Evolutionary conservation across 176 grass and related monocot genomes (phyloP), one percentile per base, ranked within the genome.

Genomic region (Typha latifolia): DNA sequence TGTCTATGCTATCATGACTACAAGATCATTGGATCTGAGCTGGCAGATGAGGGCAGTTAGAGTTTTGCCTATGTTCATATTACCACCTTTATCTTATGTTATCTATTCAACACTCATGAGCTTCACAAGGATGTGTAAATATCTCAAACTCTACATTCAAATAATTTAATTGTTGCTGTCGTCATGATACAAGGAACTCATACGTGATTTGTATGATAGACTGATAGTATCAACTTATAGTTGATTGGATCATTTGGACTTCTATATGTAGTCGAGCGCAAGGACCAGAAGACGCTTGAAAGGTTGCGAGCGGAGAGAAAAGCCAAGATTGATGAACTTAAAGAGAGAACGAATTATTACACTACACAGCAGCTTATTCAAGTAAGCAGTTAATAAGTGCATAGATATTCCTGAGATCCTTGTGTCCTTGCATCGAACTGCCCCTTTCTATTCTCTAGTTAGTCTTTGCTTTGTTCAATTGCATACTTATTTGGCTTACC

Each of bases 301-400:
- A 97, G 81, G 63, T 73, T 92, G 61, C 78, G 94, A 49, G 78
- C 94, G 62, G 89, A 97, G 65, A 86, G 94, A 74, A 92, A 97
- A 72, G 81, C 78, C 15, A 92, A 92, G 78, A 87, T 97, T 73
- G 85, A 93, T 80, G 94, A 97, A 71, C 81, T 97, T n/a, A 92
- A 97, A 90, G 94, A 97, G 67, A 84, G 80, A 76, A 97, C 89
- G 20, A 92, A 97, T 68, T 97, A 92, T 84, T 97, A 97, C 77
- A 66, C 68, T 67, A 92, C 94, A 48, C 94, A 93, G 79, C 81
- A 93, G 4, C 89, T 97, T 80, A 97, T 97, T 84, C 83, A 97
- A 74, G 94, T 82, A 51, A 70, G 20, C 80, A 27, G 5, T 47
- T n/a, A 19, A n/a, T 81, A 63, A 51, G 53, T 32, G 23, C 51